Base-by-base conservation (phyloP, 495 filamentous ascomycete genomes). In the Hypoxylon lenormandii region DNA sequence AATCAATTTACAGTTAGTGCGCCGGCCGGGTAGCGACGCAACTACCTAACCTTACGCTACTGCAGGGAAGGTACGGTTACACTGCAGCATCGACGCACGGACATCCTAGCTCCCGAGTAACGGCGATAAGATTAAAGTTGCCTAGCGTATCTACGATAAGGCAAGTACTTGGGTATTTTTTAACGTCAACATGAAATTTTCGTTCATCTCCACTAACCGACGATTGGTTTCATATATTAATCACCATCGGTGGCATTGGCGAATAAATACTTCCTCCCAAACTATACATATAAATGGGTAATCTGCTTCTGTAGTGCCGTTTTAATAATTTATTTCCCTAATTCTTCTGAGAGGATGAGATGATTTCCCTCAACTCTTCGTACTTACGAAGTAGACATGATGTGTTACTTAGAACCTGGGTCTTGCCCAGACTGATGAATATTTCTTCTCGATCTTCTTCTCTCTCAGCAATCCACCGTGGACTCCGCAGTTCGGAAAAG, bases 381-480 rank as follows among this genome's bases (percentile, higher is more conserved):
- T 53, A 58, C 72, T 66, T 74, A 56, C 69, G 56, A 38, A 33
- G 65, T 68, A 72, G 59, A 69, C 68, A 67, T 66, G 21, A 67
- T 66, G 21, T 68, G 50, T 62, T 72, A 28, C 33, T 55, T 5
- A 70, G 45, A 61, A 42, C 45, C 26, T 45, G 52, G 43, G 48
- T 33, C 18, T 45, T 40, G 15, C 55, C 28, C 3, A 59, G 33
- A 19, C 33, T 59, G 43, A 30, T 45, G 33, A 21, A 47, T 60
- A 45, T 62, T 40, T 30, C 45, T 28, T 70, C 49, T 7, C 65
- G 61, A 4, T 42, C 65, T 18, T 77, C 75, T 21, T 76, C 75
- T 38, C 65, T 77, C 19, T 70, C 76, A 11, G 76, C 74, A 18
- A 76, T 78, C 43, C 74, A 76, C 30, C 45, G 72, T 23, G 76